Conservation (phyloP, 1,284 basidiomycete genomes). For the Hymenochaete sp. region DNA sequence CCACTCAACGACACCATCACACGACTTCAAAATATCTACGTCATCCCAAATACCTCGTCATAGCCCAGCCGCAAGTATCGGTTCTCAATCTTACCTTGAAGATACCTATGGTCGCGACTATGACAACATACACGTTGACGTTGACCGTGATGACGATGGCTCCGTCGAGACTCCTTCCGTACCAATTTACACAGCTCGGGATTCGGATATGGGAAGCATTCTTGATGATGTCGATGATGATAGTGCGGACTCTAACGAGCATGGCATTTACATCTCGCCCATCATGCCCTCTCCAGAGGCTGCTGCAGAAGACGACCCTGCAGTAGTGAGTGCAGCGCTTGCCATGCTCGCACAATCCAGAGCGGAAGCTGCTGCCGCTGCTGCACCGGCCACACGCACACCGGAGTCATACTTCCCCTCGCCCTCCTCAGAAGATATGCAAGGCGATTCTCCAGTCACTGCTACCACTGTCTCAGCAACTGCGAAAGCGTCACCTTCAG, state of each 20-base stretch:
- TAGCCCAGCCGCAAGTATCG: too few species aligned
- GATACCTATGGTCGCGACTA: too few species aligned
- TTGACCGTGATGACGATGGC: too few species aligned
- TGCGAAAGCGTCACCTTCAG: not conserved
- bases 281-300: slow-evolving; percentile 8
- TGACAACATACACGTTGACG: too few species aligned
- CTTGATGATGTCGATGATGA: slow-evolving; percentile 6
- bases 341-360: slow-evolving; percentile 3
- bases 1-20: too few species aligned
- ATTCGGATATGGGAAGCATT: slow-evolving; percentile 6
- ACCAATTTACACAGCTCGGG: not conserved
- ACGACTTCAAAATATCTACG: too few species aligned
- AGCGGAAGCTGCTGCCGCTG: not conserved
- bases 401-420: not conserved
- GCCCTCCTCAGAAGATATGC: not conserved
- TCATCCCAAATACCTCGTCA: too few species aligned
- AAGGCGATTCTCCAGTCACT: not conserved
- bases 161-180: slow-evolving; percentile 5
- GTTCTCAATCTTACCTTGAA: slow-evolving; percentile 15
- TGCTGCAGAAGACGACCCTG: slow-evolving; percentile 8
- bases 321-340: slow-evolving; percentile 10
- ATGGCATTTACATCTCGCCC: slow-evolving; percentile 16
- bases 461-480: not conserved
- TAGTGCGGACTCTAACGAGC: slow-evolving; percentile 9
- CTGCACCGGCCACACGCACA: not conserved